A percentile compares a stretch with the other conserved stretches of the same genome.
Evolutionary conservation across 768 basidiomycete species (phyloP).

Genomic region (Tricholoma sp.): DNA sequence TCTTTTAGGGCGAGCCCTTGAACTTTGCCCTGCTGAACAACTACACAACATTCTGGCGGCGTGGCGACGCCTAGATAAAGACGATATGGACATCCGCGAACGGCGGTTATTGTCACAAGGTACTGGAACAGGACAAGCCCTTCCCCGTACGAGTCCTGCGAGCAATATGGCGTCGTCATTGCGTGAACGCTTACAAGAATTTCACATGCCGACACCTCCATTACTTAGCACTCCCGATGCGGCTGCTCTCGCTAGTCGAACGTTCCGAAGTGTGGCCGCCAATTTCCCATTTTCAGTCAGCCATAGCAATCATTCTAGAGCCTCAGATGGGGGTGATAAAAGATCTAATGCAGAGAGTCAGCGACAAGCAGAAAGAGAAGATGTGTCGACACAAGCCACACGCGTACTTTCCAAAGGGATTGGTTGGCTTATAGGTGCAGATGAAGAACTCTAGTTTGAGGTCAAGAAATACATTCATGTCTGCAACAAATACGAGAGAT

Average conservation of each 20-base stretch:
- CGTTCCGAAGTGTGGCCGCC: constrained; percentile 73
- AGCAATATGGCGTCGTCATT: constrained; percentile 46
- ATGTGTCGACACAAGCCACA: constrained; percentile 70
- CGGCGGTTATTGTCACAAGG: constrained; percentile 31
- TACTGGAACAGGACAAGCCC: constrained; percentile 16
- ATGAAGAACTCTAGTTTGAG: constrained; percentile 38
- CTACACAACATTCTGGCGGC: constrained; percentile 70
- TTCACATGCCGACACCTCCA: constrained; percentile 67
- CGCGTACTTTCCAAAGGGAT: constrained; percentile 85
- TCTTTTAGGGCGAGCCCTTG: constrained; percentile 76
- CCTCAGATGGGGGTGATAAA: constrained; percentile 38
- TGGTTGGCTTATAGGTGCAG: constrained; percentile 93
- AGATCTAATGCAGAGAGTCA: constrained; percentile 36
- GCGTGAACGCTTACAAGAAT: constrained; percentile 54
- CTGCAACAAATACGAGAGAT: not conserved
- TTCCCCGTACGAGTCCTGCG: constrained; percentile 15
- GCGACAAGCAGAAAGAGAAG: constrained; percentile 44
- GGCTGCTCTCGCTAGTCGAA: constrained; percentile 71
- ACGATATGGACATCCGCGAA: constrained; percentile 49
- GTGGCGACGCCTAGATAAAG: constrained; percentile 74
- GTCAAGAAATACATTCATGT: not conserved
- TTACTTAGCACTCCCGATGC: constrained; percentile 72
- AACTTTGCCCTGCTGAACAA: constrained; percentile 80
- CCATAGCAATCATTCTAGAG: constrained; percentile 32
- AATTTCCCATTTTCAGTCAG: constrained; percentile 67